phyloP scores from a whole-genome alignment of 345 rosid genomes.

The Cardamine chenopodiifolia region DNA sequence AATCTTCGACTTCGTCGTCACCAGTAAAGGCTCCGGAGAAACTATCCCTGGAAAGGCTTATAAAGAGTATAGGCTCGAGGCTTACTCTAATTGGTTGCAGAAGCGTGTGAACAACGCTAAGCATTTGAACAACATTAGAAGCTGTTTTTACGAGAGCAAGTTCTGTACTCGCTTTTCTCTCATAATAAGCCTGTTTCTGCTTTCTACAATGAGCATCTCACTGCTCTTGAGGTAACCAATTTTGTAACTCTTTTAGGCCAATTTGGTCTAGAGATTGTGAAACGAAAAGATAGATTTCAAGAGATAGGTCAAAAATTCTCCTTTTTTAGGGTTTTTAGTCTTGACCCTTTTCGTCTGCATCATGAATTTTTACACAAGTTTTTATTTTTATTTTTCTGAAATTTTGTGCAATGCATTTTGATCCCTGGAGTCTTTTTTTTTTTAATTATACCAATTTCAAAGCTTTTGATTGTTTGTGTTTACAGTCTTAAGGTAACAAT shows the following conservation, averaged over 20 bases:
- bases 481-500: not conserved
- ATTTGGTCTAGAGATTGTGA: not conserved
- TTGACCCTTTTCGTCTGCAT: not conserved
- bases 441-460: not conserved
- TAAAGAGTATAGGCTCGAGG: constrained; percentile 74
- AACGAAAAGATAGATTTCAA: not conserved
- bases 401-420: not conserved
- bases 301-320: not conserved
- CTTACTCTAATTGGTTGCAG: constrained; percentile 72
- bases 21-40: constrained; percentile 80
- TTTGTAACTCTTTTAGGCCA: not conserved
- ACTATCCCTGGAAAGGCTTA: constrained; percentile 63
- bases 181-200: not conserved
- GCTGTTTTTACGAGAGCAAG: constrained; percentile 59
- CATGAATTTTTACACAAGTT: not conserved
- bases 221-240: constrained; percentile 60
- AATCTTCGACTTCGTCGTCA: constrained; percentile 74
- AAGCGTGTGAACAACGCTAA: constrained; percentile 57
- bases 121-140: constrained; percentile 71
- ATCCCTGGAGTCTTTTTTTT: not conserved
- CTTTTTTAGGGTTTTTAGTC: not conserved
- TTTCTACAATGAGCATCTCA: constrained; percentile 45
- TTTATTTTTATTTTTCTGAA: not conserved
- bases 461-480: not conserved
- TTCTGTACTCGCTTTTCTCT: constrained; percentile 48